Evolutionary conservation across 371 early-diverging fungal genomes (phyloP).

Genomic region (Parasitella parasitica): DNA sequence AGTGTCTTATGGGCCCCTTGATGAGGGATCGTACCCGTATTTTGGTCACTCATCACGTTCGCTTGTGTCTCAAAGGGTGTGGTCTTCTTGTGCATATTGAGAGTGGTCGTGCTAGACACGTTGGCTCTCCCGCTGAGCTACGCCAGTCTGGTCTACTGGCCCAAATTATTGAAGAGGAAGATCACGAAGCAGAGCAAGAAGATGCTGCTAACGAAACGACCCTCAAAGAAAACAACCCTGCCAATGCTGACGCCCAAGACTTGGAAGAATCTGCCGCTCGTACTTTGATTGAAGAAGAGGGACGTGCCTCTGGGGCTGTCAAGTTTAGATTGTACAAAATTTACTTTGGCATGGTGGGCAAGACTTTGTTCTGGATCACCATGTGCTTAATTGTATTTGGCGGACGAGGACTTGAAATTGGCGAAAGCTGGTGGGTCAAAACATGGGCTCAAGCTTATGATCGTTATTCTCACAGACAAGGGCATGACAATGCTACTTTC

Average conservation of each 20-base stretch:
- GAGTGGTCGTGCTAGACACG: slow-evolving; percentile 54
- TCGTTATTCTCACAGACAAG: not conserved
- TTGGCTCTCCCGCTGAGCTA: slow-evolving; percentile 48
- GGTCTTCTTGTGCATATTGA: slow-evolving; percentile 11
- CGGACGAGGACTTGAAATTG: slow-evolving; percentile 44
- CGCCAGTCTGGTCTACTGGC: slow-evolving; percentile 24
- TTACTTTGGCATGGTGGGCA: slow-evolving; percentile 68
- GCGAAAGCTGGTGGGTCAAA: slow-evolving; percentile 35
- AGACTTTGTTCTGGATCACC: slow-evolving; percentile 50
- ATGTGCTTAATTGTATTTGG: slow-evolving; percentile 43
- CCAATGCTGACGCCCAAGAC: slow-evolving; percentile 8
- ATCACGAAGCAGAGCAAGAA: not conserved
- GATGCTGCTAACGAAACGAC: not conserved
- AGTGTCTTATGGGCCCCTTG: slow-evolving; percentile 70
- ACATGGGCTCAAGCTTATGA: slow-evolving; percentile 28
- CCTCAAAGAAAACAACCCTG: slow-evolving; percentile 16
- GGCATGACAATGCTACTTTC: not conserved
- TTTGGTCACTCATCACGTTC: slow-evolving; percentile 88
- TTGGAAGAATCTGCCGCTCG: slow-evolving; percentile 23
- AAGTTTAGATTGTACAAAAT: slow-evolving; percentile 55
- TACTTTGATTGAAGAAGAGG: slow-evolving; percentile 45
- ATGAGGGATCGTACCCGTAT: slow-evolving; percentile 79
- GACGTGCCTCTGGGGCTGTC: slow-evolving; percentile 53
- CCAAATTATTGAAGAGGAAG: slow-evolving; percentile 14
- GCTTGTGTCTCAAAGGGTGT: slow-evolving; percentile 62